Conservation (phyloP, 139 green algal genomes). For the Asterochloris sp. region DNA sequence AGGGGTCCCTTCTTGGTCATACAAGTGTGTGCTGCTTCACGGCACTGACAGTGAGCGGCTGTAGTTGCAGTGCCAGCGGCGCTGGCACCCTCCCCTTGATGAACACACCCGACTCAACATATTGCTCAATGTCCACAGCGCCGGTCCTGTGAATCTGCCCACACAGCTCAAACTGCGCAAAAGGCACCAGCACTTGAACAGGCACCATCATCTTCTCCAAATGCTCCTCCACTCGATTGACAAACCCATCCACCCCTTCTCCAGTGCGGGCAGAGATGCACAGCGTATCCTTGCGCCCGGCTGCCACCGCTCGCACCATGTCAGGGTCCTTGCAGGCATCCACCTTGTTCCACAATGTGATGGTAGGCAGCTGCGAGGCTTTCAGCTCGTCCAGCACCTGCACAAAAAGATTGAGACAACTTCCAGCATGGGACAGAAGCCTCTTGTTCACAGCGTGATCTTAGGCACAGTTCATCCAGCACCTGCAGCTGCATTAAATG, state of each 20-base stretch:
- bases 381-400: slow-evolving; percentile 76
- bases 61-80: slow-evolving; percentile 23
- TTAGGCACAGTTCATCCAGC: too few relatives aligned
- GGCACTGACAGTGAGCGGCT: background rate
- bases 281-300: slow-evolving; percentile 43
- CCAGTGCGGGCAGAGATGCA: slow-evolving; percentile 42
- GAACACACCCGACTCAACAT: slow-evolving; percentile 23
- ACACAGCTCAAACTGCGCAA: slow-evolving; percentile 32
- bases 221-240: slow-evolving; percentile 47
- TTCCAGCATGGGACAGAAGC: background rate
- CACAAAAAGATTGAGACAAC: slow-evolving; percentile 4
- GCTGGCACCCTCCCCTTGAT: slow-evolving; percentile 39
- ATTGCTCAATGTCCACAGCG: slow-evolving; percentile 32
- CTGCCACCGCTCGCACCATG: slow-evolving; percentile 43
- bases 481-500: too few relatives aligned
- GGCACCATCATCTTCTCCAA: slow-evolving; percentile 44
- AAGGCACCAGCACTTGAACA: slow-evolving; percentile 43
- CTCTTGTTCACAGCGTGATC: too few relatives aligned
- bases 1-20: background rate
- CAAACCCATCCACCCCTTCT: slow-evolving; percentile 63
- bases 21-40: background rate
- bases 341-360: slow-evolving; percentile 96
- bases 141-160: slow-evolving; percentile 36
- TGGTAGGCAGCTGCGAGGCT: slow-evolving; percentile 55
- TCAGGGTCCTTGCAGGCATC: slow-evolving; percentile 61